Evolutionary conservation across 2,329 filamentous ascomycete species (phyloP).

Genomic region (Pseudogymnoascus sp.): DNA sequence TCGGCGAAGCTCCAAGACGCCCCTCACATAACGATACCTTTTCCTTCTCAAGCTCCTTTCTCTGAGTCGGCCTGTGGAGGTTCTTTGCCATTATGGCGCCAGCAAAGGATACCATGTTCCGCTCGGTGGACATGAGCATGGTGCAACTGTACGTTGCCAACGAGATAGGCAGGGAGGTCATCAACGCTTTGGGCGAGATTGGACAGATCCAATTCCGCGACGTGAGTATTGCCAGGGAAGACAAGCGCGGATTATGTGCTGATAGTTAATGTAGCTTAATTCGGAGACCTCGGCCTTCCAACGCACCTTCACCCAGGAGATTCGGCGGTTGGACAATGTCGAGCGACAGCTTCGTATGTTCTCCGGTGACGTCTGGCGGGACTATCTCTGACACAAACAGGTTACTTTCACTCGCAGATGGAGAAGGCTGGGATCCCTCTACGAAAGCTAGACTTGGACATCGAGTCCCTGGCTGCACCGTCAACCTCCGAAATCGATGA

Average conservation of each 20-base stretch:
- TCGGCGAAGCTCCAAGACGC: background rate
- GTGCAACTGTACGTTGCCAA: constrained; percentile 99
- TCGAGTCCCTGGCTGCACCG: constrained; percentile 75
- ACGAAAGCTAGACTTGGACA: constrained; percentile 84
- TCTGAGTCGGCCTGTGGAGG: constrained; percentile 6
- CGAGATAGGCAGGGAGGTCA: constrained; percentile 95
- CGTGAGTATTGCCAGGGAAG: constrained; percentile 41
- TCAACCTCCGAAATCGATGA: constrained; percentile 95
- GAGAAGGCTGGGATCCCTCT: constrained; percentile 82
- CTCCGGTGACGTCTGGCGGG: background rate
- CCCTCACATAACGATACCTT: background rate
- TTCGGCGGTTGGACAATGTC: constrained; percentile 93
- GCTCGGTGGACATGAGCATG: constrained; percentile 99
- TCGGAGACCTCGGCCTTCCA: constrained; percentile 90
- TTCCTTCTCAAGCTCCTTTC: constrained; percentile 4
- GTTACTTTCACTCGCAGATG: constrained; percentile 94
- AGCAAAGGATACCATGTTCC: constrained; percentile 88
- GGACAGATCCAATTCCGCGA: constrained; percentile 96
- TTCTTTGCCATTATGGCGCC: constrained; percentile 46
- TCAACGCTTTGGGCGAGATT: constrained; percentile 91
- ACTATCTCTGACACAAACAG: constrained; percentile 34
- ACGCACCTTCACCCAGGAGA: constrained; percentile 94
- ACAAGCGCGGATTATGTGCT: constrained; percentile 18
- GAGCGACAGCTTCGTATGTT: constrained; percentile 88
- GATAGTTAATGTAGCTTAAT: constrained; percentile 60